These are phyloP conservation scores for Cryptomeria japonica DNA, from an alignment of 75 land plant species.

Conservation along the genomic window DNA sequence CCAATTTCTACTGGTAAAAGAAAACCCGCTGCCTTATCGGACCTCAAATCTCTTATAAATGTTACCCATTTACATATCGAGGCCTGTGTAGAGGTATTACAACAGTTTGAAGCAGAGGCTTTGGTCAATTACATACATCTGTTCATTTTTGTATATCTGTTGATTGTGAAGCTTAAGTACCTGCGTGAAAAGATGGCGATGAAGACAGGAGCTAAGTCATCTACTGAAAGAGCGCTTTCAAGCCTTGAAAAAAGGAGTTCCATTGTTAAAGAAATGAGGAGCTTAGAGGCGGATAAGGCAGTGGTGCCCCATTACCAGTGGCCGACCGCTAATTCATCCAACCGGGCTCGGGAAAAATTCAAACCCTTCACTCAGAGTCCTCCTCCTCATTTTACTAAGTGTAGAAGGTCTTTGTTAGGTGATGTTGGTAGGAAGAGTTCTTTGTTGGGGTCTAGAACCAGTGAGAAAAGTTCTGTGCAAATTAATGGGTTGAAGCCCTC, in stretches of 20 bases:
- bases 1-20: no score
- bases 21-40: no score
- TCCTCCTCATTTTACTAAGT: not conserved
- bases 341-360: not conserved
- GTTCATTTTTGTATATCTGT: no score
- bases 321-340: conserved; percentile 5
- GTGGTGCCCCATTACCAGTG: conserved; percentile 1
- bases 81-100: no score
- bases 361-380: not conserved
- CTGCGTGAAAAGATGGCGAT: no score
- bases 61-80: no score
- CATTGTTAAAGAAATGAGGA: not conserved
- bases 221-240: not conserved
- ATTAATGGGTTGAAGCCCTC: not conserved
- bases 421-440: not conserved
- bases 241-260: not conserved
- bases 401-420: not conserved
- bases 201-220: no score
- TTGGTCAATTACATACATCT: not conserved
- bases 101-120: no score
- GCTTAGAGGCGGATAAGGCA: not conserved
- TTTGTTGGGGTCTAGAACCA: not conserved
- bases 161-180: no score
- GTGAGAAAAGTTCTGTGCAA: not conserved
- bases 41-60: no score